Percentiles rank a stretch among this genome's conserved stretches.
Evolutionary conservation across 768 basidiomycete genomes (phyloP).

Genomic region (Russula earlei): DNA sequence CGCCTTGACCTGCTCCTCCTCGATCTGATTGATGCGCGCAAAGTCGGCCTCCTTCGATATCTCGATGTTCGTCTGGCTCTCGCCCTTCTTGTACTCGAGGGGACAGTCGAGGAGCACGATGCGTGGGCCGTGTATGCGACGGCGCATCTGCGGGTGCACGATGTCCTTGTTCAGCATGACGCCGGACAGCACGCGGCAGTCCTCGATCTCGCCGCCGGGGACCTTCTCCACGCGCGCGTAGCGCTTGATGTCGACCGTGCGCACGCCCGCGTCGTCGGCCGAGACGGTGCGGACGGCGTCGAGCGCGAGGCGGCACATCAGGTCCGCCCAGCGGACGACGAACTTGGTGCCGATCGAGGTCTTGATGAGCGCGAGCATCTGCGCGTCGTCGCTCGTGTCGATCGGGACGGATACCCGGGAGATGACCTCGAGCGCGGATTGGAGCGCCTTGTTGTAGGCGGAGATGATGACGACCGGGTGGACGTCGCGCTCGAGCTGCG

Average conservation of each 20-base stretch:
- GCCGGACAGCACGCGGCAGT: conserved; percentile 76
- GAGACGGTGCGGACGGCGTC: conserved; percentile 88
- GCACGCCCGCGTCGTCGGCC: conserved; percentile 61
- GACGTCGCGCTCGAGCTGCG: conserved; percentile 91
- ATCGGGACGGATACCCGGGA: conserved; percentile 84
- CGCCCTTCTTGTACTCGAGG: conserved; percentile 98
- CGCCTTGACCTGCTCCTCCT: conserved; percentile 92
- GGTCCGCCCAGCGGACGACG: conserved; percentile 89
- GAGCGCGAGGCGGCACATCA: conserved; percentile 94
- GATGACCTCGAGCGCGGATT: conserved; percentile 84
- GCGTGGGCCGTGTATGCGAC: conserved; percentile 82
- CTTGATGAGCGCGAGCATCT: conserved; percentile 96
- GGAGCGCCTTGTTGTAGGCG: conserved; percentile 93
- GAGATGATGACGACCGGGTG: conserved; percentile 99
- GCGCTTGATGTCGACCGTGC: conserved; percentile 95
- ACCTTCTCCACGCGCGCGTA: conserved; percentile 97
- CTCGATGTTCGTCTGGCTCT: conserved; percentile 97
- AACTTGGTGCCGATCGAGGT: conserved; percentile 99
- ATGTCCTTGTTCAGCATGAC: conserved; percentile 99
- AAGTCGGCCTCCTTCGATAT: conserved; percentile 91
- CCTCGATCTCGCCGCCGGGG: conserved; percentile 95
- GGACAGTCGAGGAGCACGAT: conserved; percentile 91
- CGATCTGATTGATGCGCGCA: conserved; percentile 84
- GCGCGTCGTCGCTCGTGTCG: conserved; percentile 70
- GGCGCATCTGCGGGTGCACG: conserved; percentile 92